These are phyloP conservation scores for Colletotrichum spinosum DNA, from an alignment of 2,329 filamentous ascomycete species.

Conservation along the genomic window DNA sequence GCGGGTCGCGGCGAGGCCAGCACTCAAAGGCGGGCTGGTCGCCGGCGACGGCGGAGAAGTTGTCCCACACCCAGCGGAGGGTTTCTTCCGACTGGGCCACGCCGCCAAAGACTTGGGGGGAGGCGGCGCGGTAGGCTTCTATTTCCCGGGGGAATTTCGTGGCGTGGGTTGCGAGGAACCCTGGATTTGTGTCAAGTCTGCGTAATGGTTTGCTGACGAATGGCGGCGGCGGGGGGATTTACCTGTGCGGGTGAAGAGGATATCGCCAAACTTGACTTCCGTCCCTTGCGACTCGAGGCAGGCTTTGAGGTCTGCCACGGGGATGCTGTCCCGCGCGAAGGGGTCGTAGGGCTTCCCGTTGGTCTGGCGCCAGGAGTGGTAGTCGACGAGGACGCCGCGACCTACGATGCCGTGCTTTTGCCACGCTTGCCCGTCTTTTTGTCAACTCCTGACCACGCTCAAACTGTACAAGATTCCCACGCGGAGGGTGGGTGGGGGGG, in stretches of 20 bases:
- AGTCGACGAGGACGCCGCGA: conserved; percentile 65
- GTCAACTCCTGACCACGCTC: background rate
- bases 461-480: background rate
- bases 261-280: conserved; percentile 58
- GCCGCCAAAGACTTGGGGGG: conserved; percentile 46
- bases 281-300: conserved; percentile 37
- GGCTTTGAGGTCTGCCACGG: conserved; percentile 33
- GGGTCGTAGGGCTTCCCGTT: conserved; percentile 42
- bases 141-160: conserved; percentile 26
- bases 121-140: conserved; percentile 13
- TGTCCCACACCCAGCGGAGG: conserved; percentile 69
- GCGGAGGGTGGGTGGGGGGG: too few relatives aligned
- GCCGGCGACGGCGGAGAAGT: conserved; percentile 67
- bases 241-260: conserved; percentile 66
- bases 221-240: background rate
- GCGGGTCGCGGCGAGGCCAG: conserved; percentile 51
- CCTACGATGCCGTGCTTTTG: conserved; percentile 56
- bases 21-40: conserved; percentile 66
- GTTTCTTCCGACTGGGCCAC: conserved; percentile 60
- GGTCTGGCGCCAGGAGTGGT: conserved; percentile 55
- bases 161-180: conserved; percentile 36
- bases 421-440: conserved; percentile 25
- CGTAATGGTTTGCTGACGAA: background rate
- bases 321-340: conserved; percentile 35
- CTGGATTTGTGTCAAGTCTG: conserved; percentile 10